phyloP scores from a whole-genome alignment of 495 filamentous ascomycete species.

The Melanomma pulvis-pyrius region DNA sequence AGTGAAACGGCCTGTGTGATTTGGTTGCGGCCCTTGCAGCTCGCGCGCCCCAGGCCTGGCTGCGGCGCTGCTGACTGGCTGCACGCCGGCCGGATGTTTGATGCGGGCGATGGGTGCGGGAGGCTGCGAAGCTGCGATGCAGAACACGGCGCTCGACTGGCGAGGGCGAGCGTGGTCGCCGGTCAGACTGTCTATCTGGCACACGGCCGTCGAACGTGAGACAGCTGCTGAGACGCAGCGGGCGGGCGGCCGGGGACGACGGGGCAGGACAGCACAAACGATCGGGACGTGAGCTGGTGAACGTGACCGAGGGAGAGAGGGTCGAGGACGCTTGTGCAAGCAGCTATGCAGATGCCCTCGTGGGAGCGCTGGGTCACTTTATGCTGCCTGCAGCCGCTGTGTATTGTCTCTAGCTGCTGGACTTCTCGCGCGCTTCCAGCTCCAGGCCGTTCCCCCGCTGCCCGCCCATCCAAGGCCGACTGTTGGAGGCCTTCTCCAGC shows the following conservation, averaged over 20 bases:
- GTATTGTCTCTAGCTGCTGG: conserved; percentile 16
- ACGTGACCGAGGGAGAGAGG: background rate
- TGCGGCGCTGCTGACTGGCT: conserved; percentile 10
- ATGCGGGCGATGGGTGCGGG: conserved; percentile 22
- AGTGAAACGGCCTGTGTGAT: conserved; percentile 38
- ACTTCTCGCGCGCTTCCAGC: conserved; percentile 40
- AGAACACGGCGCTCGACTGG: too few species aligned
- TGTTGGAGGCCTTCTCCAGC: conserved; percentile 22
- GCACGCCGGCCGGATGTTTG: conserved; percentile 25
- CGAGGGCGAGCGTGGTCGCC: background rate
- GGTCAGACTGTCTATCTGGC: conserved; percentile 15
- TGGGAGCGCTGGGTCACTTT: conserved; percentile 27
- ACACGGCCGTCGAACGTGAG: conserved; percentile 14
- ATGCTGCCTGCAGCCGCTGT: conserved; percentile 37
- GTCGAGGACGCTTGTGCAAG: conserved; percentile 26
- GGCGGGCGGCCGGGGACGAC: background rate
- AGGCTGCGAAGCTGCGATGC: conserved; percentile 9
- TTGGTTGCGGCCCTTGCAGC: conserved; percentile 37
- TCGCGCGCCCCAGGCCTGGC: background rate
- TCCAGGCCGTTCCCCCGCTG: conserved; percentile 18
- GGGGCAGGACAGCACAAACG: background rate
- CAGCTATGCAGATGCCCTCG: conserved; percentile 9
- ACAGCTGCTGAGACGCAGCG: conserved; percentile 23
- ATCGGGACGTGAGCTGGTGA: conserved; percentile 17
- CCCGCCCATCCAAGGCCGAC: conserved; percentile 19